Evolutionary conservation across 768 basidiomycete species (phyloP), one percentile per base, ranked within the genome.

Genomic region (Agaricus subrufescens): DNA sequence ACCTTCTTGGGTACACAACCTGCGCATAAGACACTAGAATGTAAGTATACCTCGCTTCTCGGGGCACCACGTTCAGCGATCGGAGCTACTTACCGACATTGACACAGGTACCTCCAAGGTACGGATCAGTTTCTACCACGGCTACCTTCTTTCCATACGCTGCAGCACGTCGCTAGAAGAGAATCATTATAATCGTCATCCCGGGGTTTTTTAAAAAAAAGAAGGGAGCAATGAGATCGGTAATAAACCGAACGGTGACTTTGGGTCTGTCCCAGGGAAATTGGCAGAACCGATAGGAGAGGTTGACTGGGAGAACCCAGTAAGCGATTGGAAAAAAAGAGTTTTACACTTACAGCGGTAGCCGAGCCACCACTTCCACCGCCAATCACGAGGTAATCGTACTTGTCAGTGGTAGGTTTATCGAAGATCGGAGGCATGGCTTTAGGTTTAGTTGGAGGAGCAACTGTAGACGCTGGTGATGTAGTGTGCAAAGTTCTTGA

Each of bases 1-100:
- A 85, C 93, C 78, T 97, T 99, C 75, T 99, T 99, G 14, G 97
- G 97, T 4, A 99, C 94, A 74, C 96, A 98, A 64, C 94, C 93
- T 91, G 60, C 6, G 57, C 23, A 54, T 38, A 47, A 34, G 30
- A 29, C 26, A 25, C 52, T 19, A 29, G 37, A 34, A 43, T n/a
- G n/a, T 45, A 60, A 27, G 44, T 46, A 29, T 11, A 50, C 45
- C 38, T 39, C 43, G 49, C 27, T n/a, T 8, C 23, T 37, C 11
- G 7, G 27, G 19, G 19, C 19, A 27, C n/a, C 42, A 46, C 23
- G 29, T 14, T 11, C 34, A 26, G n/a, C 25, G 38, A 10, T 40
- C 3, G 26, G 9, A 43, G 43, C 29, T 37, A 77, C 90, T 61
- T 62, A 90, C 94, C 96, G 58, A 99, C 96, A 70, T 98, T 98